Percentiles rank a stretch among this genome's conserved stretches.
Conservation (phyloP, 1,139 yeast species). For the Sugiyamaella sp. region DNA sequence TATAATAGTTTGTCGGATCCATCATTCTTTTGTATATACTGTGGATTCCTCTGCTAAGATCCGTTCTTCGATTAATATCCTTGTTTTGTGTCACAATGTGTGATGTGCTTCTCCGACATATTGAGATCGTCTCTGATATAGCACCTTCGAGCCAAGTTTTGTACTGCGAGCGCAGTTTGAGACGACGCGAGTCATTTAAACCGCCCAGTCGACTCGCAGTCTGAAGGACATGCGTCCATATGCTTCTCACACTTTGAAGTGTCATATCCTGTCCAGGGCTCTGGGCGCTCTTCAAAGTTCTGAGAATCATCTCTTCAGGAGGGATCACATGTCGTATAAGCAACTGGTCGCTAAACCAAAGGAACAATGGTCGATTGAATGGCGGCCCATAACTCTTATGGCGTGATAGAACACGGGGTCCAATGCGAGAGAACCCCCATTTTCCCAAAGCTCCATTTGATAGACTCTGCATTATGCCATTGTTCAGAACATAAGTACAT, state of each 20-base stretch:
- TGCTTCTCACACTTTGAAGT: not conserved
- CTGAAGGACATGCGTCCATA: conserved; percentile 13
- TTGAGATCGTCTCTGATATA: conserved; percentile 5
- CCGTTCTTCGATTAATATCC: not conserved
- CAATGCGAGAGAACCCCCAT: no score
- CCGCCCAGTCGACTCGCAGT: conserved; percentile 10
- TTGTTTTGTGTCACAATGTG: no score
- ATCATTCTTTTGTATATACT: conserved; percentile 9
- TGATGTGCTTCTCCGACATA: not conserved
- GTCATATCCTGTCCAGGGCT: not conserved
- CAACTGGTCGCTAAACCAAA: conserved; percentile 35
- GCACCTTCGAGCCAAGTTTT: conserved; percentile 10
- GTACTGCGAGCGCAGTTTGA: conserved; percentile 4
- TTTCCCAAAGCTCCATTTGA: no score
- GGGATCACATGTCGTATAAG: conserved; percentile 26
- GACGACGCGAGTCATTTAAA: conserved; percentile 19
- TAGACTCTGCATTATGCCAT: no score
- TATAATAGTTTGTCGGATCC: conserved; percentile 28
- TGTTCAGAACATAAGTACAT: no score
- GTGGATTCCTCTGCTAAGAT: not conserved
- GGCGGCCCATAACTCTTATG: not conserved
- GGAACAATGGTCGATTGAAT: conserved; percentile 25
- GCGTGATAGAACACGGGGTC: not conserved
- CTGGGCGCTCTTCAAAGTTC: not conserved
- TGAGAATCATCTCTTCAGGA: conserved; percentile 13